Conservation (phyloP, 108 stramenopile genomes). For the Skeletonema potamos region DNA sequence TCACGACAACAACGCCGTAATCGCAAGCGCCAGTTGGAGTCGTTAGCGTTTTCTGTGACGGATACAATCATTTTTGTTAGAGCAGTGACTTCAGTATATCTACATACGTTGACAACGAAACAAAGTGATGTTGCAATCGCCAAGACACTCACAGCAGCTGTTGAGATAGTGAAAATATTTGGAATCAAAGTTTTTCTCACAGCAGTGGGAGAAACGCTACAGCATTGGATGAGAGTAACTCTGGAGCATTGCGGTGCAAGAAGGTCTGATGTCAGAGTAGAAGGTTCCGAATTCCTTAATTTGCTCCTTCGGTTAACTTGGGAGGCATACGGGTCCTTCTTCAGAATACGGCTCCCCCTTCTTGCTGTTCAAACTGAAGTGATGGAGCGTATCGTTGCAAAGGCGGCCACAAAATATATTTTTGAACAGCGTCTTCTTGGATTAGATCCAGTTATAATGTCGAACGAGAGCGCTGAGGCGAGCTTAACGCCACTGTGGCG, state of each 20-base stretch:
- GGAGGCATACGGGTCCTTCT: conserved; percentile 85
- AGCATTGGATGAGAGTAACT: conserved; percentile 89
- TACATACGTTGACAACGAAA: conserved; percentile 67
- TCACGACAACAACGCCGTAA: conserved; percentile 1
- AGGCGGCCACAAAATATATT: conserved; percentile 66
- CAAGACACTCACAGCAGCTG: conserved; percentile 66
- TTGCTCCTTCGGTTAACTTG: conserved; percentile 84
- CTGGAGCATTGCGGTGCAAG: conserved; percentile 86
- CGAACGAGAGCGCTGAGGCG: conserved; percentile 83
- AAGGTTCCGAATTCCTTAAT: conserved; percentile 82
- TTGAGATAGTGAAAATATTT: conserved; percentile 85
- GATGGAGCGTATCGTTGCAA: conserved; percentile 87
- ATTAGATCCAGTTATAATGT: conserved; percentile 55
- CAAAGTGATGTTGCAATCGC: conserved; percentile 76
- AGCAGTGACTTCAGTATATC: conserved; percentile 81
- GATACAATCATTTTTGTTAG: conserved; percentile 85
- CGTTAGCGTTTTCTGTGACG: conserved; percentile 45
- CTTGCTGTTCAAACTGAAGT: conserved; percentile 88
- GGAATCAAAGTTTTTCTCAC: conserved; percentile 84
- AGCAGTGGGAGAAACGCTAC: conserved; percentile 84
- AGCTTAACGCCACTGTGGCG: conserved; percentile 83
- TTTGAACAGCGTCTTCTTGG: conserved; percentile 62
- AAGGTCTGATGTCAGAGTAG: conserved; percentile 77
- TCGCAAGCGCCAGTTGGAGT: conserved; percentile 13
- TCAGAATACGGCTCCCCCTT: conserved; percentile 71